Evolutionary conservation across 352 stramenopile genomes (phyloP).

Genomic region (Pythium dissimile): DNA sequence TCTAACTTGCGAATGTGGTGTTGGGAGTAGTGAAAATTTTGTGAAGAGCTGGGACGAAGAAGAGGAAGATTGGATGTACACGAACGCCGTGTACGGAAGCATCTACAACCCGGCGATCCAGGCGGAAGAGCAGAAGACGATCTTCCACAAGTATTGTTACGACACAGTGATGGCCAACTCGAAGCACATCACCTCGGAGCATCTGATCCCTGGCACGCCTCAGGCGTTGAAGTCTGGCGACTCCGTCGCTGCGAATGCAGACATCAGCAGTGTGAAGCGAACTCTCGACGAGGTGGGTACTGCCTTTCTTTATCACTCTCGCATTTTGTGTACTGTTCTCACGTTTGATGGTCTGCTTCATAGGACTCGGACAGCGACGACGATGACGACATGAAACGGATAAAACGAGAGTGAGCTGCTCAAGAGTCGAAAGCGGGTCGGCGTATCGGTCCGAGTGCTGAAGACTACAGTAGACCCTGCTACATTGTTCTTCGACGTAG

Average conservation of each 20-base stretch:
- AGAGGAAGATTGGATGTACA: slow-evolving; percentile 90
- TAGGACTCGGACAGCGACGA: slow-evolving; percentile 60
- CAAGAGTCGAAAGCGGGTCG: neutral
- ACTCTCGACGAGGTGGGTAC: slow-evolving; percentile 36
- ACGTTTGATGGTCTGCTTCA: neutral
- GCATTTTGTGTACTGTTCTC: neutral
- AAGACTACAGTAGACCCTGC: no score
- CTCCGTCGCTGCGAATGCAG: slow-evolving; percentile 13
- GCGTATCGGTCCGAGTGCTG: neutral
- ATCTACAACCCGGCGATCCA: slow-evolving; percentile 52
- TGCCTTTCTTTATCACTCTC: slow-evolving; percentile 9
- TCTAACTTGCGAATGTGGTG: neutral
- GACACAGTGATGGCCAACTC: slow-evolving; percentile 82
- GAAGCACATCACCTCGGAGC: slow-evolving; percentile 67
- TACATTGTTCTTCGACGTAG: no score
- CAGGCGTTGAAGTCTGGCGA: slow-evolving; percentile 30
- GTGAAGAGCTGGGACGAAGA: slow-evolving; percentile 85
- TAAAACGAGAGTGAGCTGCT: slow-evolving; percentile 43
- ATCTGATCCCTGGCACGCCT: slow-evolving; percentile 60
- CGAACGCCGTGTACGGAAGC: slow-evolving; percentile 74
- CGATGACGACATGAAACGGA: slow-evolving; percentile 67
- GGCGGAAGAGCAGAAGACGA: slow-evolving; percentile 55
- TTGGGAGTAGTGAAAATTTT: slow-evolving; percentile 58
- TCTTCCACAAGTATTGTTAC: slow-evolving; percentile 90
- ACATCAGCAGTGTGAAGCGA: slow-evolving; percentile 42